Base-by-base conservation (phyloP, 441 rosid genomes). In the Rhodomyrtus psidioides region DNA sequence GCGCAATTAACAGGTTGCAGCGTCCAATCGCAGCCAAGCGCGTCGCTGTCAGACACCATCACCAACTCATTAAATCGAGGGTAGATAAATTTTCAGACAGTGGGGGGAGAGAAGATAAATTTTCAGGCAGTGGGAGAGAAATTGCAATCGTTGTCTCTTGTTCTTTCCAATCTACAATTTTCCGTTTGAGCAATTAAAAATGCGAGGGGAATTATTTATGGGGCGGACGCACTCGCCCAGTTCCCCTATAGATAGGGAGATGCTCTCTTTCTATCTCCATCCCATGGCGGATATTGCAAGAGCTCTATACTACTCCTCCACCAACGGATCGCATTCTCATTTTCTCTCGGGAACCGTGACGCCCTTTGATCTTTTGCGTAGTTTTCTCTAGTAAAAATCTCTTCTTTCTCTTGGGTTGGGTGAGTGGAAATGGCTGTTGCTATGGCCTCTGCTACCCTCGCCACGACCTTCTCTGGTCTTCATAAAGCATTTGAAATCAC, bases 231-330 rank as follows among this genome's bases (percentile, higher is more conserved):
- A 10, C 44, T 17, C 56, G 19, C 56, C 75, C 44, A 30, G 79
- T 7, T 70, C 9, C 49, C 9, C 51, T 70, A 21, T 70, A 39
- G 79, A 81, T 46, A 81, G 56, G 83, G 56, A 17, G 57, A 28
- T 30, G 46, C 46, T 19, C 27, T 6, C 39, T 82, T 82, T 28
- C 57, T 82, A 82, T 83, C 85, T 51, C 62, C 82, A 75, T 55
- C 65, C 44, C 82, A 92, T 93, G 97, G 95, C 95, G 91, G 94
- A 93, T 89, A 91, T 89, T 76, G 84, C 95, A n/a, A 90, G 86
- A 86, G 83, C 87, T 60, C 27, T 86, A 83, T 85, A 82, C 86
- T 82, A 14, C 62, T 83, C 86, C 82, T 58, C 21, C 58, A 49
- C 85, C 85, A 53, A 46, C 58, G 57, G 65, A 83, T 83, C 75